These are phyloP conservation scores for Thielaviopsis musarum DNA, from an alignment of 2,329 filamentous ascomycete genomes.

Conservation along the genomic window DNA sequence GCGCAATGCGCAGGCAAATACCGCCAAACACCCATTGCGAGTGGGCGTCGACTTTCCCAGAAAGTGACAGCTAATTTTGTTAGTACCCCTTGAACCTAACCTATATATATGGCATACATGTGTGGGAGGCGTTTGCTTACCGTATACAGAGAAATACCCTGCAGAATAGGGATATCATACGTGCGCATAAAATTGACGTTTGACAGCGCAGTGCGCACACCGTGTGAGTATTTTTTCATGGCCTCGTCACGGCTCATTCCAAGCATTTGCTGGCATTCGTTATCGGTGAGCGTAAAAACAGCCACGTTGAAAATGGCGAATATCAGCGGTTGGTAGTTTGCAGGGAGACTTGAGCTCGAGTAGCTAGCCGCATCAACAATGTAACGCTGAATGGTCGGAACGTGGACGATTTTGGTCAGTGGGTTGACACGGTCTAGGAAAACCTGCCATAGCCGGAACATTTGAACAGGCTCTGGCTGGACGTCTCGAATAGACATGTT, in stretches of 20 bases:
- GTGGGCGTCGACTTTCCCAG: slow-evolving; percentile 41
- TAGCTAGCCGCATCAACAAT: slow-evolving; percentile 47
- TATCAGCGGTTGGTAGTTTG: slow-evolving; percentile 42
- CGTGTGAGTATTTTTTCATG: slow-evolving; percentile 33
- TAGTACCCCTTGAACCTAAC: slow-evolving; percentile 15
- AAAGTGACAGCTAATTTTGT: slow-evolving; percentile 31
- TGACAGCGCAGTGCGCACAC: slow-evolving; percentile 32
- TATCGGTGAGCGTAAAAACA: slow-evolving; percentile 34
- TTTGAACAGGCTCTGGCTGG: slow-evolving; percentile 48
- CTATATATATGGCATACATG: no score
- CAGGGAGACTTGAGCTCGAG: slow-evolving; percentile 28
- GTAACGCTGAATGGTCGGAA: slow-evolving; percentile 49
- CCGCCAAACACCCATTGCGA: slow-evolving; percentile 45
- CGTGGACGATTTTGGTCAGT: slow-evolving; percentile 54
- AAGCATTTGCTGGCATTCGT: slow-evolving; percentile 37
- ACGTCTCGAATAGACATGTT: slow-evolving; percentile 29
- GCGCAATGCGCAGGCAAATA: slow-evolving; percentile 43
- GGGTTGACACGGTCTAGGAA: slow-evolving; percentile 63
- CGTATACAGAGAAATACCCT: slow-evolving; percentile 41
- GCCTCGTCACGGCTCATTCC: slow-evolving; percentile 33
- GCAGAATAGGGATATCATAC: slow-evolving; percentile 40
- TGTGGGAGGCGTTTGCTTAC: slow-evolving; percentile 20
- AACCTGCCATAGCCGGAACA: slow-evolving; percentile 57
- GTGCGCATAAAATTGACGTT: slow-evolving; percentile 40
- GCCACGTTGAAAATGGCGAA: slow-evolving; percentile 51